Conservation (phyloP, 371 early-diverging fungal genomes). For the Lichtheimia corymbifera region DNA sequence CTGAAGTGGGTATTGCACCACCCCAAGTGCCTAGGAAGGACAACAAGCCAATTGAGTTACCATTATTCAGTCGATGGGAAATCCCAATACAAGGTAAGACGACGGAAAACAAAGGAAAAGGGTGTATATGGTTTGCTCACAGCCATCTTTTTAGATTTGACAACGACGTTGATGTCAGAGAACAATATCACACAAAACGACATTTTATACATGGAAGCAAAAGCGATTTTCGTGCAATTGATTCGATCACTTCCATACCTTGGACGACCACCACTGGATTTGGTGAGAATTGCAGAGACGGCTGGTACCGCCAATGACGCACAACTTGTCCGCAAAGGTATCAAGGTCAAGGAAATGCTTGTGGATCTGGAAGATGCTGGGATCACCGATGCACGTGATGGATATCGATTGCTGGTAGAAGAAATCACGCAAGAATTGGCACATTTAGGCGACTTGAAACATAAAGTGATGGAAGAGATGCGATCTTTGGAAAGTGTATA, state of each 20-base stretch:
- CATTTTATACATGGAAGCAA: constrained; percentile 91
- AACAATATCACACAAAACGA: constrained; percentile 85
- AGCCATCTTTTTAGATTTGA: constrained; percentile 34
- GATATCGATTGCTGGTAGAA: constrained; percentile 75
- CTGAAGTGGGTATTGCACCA: constrained; percentile 80
- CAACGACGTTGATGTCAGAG: constrained; percentile 64
- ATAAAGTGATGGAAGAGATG: constrained; percentile 80
- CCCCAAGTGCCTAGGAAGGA: constrained; percentile 78
- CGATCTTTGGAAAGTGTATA: constrained; percentile 76
- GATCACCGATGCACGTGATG: constrained; percentile 68
- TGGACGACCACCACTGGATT: constrained; percentile 49
- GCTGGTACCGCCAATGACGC: constrained; percentile 81
- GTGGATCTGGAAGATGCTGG: constrained; percentile 75
- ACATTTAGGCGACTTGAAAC: constrained; percentile 84
- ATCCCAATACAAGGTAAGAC: constrained; percentile 71
- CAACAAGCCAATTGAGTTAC: constrained; percentile 77
- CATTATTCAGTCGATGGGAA: constrained; percentile 89
- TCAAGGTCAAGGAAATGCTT: constrained; percentile 90
- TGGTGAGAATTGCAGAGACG: constrained; percentile 77
- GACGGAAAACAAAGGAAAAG: background rate
- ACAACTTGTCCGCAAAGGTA: constrained; percentile 83
- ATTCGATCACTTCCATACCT: constrained; percentile 76
- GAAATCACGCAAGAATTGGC: constrained; percentile 83
- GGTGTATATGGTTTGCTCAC: background rate
- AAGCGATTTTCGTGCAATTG: constrained; percentile 87